A percentile compares a stretch with the other conserved stretches of the same genome.
Conservation (phyloP, 441 rosid genomes). For the Theobroma grandiflorum region DNA sequence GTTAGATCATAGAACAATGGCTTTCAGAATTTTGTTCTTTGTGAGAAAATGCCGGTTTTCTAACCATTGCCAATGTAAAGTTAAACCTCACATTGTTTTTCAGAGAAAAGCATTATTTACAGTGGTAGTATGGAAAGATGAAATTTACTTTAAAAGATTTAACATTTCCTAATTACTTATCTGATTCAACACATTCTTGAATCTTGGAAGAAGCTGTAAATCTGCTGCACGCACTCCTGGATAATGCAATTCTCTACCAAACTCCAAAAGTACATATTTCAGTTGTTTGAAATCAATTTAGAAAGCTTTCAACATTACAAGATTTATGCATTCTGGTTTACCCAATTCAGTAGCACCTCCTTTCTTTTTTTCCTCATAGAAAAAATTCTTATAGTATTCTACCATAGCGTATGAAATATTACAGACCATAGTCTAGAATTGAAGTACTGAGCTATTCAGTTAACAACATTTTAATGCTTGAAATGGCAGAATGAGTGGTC, state of each 20-base stretch:
- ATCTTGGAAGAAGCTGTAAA: background rate
- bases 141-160: too few species aligned
- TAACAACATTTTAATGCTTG: constrained; percentile 11
- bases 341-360: background rate
- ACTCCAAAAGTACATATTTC: background rate
- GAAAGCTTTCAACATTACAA: background rate
- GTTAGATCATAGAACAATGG: background rate
- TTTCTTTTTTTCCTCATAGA: background rate
- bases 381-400: background rate
- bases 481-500: constrained; percentile 44
- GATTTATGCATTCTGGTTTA: background rate
- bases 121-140: too few species aligned
- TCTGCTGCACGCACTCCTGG: background rate
- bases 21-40: background rate
- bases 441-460: background rate
- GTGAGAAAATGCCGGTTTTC: background rate
- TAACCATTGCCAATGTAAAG: background rate
- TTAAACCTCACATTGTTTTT: too few species aligned
- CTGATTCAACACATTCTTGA: too few species aligned
- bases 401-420: background rate
- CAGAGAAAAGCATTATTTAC: too few species aligned
- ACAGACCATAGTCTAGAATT: background rate
- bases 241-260: background rate
- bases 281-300: background rate
- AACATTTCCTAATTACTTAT: too few species aligned